A percentile compares a stretch with the other conserved stretches of the same genome.
phyloP scores from a whole-genome alignment of 2,329 filamentous ascomycete species.

The Fusarium staphyleae region DNA sequence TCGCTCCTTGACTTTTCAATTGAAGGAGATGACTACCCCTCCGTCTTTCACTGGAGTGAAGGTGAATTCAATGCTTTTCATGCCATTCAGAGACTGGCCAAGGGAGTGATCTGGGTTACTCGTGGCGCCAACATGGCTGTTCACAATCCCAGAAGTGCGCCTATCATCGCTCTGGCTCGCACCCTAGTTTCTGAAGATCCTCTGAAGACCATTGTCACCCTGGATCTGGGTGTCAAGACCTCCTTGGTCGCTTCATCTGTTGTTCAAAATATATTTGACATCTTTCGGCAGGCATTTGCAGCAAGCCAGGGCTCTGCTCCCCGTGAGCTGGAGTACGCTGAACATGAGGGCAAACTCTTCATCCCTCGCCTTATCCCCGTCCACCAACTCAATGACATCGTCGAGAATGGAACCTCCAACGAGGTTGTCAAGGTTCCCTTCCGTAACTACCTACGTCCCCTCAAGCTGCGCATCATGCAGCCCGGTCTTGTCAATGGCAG shows the following conservation, averaged over 20 bases:
- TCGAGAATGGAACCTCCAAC: constrained; percentile 46
- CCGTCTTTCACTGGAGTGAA: constrained; percentile 51
- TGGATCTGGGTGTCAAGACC: constrained; percentile 46
- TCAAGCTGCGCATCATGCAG: constrained; percentile 38
- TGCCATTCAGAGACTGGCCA: constrained; percentile 46
- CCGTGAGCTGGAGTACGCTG: constrained; percentile 54
- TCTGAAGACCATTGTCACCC: constrained; percentile 50
- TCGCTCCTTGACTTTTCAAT: constrained; percentile 55
- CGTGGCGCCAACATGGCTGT: constrained; percentile 50
- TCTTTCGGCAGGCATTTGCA: constrained; percentile 40
- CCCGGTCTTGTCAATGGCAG: constrained; percentile 39
- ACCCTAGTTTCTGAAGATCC: constrained; percentile 59
- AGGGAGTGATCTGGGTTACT: constrained; percentile 58
- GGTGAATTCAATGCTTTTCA: constrained; percentile 52
- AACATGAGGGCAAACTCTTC: constrained; percentile 47
- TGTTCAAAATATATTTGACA: constrained; percentile 31
- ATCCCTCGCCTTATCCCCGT: constrained; percentile 56
- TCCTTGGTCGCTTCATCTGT: constrained; percentile 2
- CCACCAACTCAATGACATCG: constrained; percentile 51
- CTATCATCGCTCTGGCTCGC: constrained; percentile 55
- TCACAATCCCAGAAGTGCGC: constrained; percentile 47
- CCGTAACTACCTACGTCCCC: constrained; percentile 6
- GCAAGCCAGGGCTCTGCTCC: constrained; percentile 18
- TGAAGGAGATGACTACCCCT: constrained; percentile 30
- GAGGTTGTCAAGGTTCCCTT: constrained; percentile 32